Evolutionary conservation across 352 stramenopile genomes (phyloP).

Genomic region (Thalassiosira mediterranea): DNA sequence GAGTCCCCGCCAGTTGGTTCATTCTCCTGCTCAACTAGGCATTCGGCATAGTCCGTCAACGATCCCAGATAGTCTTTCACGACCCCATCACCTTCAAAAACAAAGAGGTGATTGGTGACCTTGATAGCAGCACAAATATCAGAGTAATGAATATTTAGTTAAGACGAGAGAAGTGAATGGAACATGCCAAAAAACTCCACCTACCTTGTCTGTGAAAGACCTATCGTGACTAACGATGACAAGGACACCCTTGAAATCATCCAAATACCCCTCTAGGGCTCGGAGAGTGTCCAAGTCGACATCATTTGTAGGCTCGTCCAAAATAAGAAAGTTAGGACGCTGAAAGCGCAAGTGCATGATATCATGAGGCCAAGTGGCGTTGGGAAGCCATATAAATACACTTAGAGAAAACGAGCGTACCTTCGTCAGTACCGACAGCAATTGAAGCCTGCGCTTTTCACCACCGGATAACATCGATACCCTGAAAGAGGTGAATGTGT

Average conservation of each 20-base stretch:
- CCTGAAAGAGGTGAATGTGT: conserved; percentile 20
- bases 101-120: conserved; percentile 82
- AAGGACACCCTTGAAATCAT: conserved; percentile 94
- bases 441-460: conserved; percentile 76
- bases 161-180: no score
- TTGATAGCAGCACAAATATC: conserved; percentile 10
- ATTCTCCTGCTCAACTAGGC: conserved; percentile 75
- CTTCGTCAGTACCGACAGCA: conserved; percentile 74
- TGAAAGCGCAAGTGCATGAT: conserved; percentile 10
- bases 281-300: conserved; percentile 77
- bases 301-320: conserved; percentile 73
- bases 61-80: conserved; percentile 82
- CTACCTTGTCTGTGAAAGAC: conserved; percentile 89
- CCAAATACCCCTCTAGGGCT: conserved; percentile 89
- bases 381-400: no score
- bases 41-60: conserved; percentile 80
- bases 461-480: conserved; percentile 75
- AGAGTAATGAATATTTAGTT: not conserved
- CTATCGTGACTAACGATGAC: conserved; percentile 97
- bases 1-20: not conserved
- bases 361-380: no score
- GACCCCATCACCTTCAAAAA: conserved; percentile 82
- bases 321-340: conserved; percentile 80
- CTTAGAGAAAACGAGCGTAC: conserved; percentile 28
- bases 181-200: no score